Percentiles rank a stretch among this genome's conserved stretches.
phyloP scores from a whole-genome alignment of 2,329 filamentous ascomycete species.

The Fonsecaea nubica region DNA sequence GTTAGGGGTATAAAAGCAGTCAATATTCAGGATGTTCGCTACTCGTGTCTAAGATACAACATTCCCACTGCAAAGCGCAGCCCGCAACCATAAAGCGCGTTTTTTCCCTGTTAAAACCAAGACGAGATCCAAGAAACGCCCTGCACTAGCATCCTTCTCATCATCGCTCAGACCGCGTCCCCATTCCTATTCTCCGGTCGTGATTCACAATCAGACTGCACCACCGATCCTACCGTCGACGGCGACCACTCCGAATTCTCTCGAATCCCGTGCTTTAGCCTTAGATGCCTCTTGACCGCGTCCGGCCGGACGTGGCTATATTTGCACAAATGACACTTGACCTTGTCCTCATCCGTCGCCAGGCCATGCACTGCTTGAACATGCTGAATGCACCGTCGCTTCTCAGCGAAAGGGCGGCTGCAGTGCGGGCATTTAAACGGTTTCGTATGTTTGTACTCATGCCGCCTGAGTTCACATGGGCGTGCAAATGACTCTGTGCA shows the following conservation, averaged over 20 bases:
- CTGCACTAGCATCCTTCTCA: not conserved
- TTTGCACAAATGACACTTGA: slow-evolving; percentile 19
- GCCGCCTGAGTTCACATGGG: slow-evolving; percentile 27
- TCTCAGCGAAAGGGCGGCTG: slow-evolving; percentile 26
- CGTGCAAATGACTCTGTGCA: slow-evolving; percentile 24
- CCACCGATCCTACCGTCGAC: slow-evolving; percentile 1
- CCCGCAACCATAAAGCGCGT: not conserved
- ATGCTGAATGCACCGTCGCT: slow-evolving; percentile 27
- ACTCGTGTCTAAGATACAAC: slow-evolving; percentile 4
- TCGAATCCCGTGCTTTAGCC: slow-evolving; percentile 22
- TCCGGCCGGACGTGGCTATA: slow-evolving; percentile 27
- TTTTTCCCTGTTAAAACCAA: not conserved
- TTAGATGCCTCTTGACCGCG: slow-evolving; percentile 29
- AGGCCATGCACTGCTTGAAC: slow-evolving; percentile 24
- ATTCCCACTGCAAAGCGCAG: not conserved
- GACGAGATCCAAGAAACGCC: not conserved
- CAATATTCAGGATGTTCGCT: not conserved
- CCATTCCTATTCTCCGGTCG: not conserved
- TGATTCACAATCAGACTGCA: not conserved
- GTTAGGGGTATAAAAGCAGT: not conserved
- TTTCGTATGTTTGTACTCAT: slow-evolving; percentile 23
- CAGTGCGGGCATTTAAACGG: slow-evolving; percentile 26
- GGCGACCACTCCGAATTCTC: slow-evolving; percentile 15
- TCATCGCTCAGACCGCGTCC: not conserved
- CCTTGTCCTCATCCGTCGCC: slow-evolving; percentile 13